Conservation (phyloP, 805 yeast species). For the Yamadazyma sp. region DNA sequence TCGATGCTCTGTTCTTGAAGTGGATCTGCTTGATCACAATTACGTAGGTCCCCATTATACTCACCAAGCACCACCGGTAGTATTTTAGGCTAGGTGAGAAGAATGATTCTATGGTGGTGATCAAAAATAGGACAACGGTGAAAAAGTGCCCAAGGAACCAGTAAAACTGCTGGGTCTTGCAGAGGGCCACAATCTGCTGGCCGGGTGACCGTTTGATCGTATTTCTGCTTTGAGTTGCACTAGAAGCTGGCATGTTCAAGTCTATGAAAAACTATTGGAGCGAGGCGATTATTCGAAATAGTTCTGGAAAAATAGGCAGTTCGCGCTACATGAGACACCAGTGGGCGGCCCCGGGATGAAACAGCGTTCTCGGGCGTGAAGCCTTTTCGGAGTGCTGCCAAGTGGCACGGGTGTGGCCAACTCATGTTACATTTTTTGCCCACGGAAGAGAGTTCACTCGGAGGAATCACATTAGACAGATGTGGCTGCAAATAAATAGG, state of each 20-base stretch:
- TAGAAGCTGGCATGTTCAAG: conserved; percentile 7
- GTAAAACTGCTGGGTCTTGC: conserved; percentile 58
- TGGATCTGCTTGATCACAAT: conserved; percentile 63
- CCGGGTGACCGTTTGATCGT: conserved; percentile 1
- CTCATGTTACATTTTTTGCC: too few relatives aligned
- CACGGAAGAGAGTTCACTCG: too few relatives aligned
- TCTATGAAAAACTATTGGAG: too few relatives aligned
- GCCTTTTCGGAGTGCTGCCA: too few relatives aligned
- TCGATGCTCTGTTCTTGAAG: conserved; percentile 24
- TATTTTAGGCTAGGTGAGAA: conserved; percentile 30
- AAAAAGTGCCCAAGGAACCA: conserved; percentile 67
- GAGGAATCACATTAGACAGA: too few relatives aligned
- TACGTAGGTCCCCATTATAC: conserved; percentile 58
- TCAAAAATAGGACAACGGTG: conserved; percentile 43
- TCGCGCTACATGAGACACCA: too few relatives aligned
- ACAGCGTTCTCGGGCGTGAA: too few relatives aligned
- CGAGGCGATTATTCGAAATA: too few relatives aligned
- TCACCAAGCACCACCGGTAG: conserved; percentile 41
- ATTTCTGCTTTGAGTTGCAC: background rate
- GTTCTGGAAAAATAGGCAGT: too few relatives aligned
- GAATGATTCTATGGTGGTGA: conserved; percentile 43
- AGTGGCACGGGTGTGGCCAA: too few relatives aligned
- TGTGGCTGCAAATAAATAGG: conserved; percentile 4
- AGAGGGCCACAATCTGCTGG: conserved; percentile 2
- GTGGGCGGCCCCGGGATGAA: too few relatives aligned